Conservation (phyloP, 305 asterid species). For the Caryopteris hybrid region DNA sequence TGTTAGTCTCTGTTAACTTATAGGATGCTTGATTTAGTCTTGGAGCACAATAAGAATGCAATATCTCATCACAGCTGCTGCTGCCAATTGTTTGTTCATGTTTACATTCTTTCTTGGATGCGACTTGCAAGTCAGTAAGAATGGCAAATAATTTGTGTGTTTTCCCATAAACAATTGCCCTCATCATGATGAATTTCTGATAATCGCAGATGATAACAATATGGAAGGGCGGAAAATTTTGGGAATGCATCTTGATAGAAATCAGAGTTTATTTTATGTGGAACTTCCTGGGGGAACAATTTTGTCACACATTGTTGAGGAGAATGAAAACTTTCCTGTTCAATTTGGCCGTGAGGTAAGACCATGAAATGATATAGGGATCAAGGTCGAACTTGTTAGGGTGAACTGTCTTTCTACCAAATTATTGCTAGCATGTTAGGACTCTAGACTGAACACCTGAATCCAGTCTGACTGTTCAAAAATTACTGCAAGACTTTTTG, state of each 20-base stretch:
- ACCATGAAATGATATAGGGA: background rate
- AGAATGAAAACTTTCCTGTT: slow-evolving; percentile 76
- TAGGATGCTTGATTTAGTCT: background rate
- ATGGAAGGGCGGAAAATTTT: slow-evolving; percentile 50
- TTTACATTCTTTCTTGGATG: slow-evolving; percentile 3
- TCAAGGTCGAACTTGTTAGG: background rate
- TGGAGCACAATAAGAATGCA: slow-evolving; percentile 11
- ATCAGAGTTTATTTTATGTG: slow-evolving; percentile 76
- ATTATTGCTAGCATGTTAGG: background rate
- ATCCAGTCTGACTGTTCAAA: background rate
- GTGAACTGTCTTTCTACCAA: background rate
- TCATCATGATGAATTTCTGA: slow-evolving; percentile 8
- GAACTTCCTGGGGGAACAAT: slow-evolving; percentile 86
- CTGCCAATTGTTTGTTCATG: background rate
- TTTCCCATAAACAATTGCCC: background rate
- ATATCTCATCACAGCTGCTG: background rate
- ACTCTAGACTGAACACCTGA: background rate
- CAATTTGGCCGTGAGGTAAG: slow-evolving; percentile 99
- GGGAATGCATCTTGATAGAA: slow-evolving; percentile 50
- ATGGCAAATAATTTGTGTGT: background rate
- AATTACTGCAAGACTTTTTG: background rate
- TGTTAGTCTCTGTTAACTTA: background rate
- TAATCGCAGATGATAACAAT: slow-evolving; percentile 48
- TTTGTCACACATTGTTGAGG: slow-evolving; percentile 64
- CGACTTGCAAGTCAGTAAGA: slow-evolving; percentile 4